Percentiles rank a stretch among this genome's conserved stretches.
These are phyloP conservation scores for sunflower (Helianthus annuus) DNA, from an alignment of 129 eudicot species.

Conservation along the genomic window DNA sequence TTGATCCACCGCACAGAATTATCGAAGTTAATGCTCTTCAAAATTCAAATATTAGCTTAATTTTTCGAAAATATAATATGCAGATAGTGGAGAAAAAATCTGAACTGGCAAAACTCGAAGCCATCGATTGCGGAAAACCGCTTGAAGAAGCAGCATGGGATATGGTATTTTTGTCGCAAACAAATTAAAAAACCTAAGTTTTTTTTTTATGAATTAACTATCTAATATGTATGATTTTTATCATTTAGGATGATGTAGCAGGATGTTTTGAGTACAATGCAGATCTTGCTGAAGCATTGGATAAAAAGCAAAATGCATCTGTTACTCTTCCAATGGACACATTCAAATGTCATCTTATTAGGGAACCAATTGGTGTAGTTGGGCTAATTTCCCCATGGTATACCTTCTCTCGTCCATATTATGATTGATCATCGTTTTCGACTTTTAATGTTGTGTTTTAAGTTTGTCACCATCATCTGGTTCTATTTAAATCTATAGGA, in stretches of 20 bases:
- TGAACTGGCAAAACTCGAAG: constrained; percentile 67
- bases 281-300: constrained; percentile 82
- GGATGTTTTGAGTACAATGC: constrained; percentile 87
- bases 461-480: background rate
- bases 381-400: constrained; percentile 94
- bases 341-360: constrained; percentile 66
- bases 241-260: constrained; percentile 83
- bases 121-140: constrained; percentile 80
- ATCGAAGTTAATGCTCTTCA: background rate
- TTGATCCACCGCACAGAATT: background rate
- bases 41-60: background rate
- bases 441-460: background rate
- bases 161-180: constrained; percentile 46
- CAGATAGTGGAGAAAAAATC: constrained; percentile 67
- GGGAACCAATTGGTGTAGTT: constrained; percentile 84
- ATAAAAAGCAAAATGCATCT: constrained; percentile 63
- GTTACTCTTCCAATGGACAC: constrained; percentile 76
- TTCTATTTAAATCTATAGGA: constrained; percentile 42
- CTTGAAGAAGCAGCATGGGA: constrained; percentile 88
- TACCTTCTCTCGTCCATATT: background rate
- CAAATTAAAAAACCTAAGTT: background rate
- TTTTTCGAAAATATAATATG: background rate
- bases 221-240: background rate
- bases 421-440: background rate
- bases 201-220: background rate